These are phyloP conservation scores for Triticum monococcum DNA, from an alignment of 176 grass and related monocot species.

Conservation along the genomic window DNA sequence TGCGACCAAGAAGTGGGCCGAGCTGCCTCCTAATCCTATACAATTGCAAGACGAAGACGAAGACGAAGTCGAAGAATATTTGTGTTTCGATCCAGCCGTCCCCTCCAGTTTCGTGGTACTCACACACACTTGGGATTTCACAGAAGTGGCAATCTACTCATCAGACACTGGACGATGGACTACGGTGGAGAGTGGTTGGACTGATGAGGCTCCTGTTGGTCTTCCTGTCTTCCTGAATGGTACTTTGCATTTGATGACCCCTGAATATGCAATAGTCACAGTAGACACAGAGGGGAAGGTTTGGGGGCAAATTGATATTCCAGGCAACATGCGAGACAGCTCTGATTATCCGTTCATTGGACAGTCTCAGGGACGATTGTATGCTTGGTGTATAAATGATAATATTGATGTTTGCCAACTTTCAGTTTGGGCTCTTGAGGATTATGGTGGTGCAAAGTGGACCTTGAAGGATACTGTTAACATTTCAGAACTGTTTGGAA, in stretches of 20 bases:
- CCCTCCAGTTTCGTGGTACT: conserved; percentile 12
- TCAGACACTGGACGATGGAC: background rate
- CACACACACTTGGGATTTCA: background rate
- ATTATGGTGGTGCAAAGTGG: background rate
- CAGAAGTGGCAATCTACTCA: background rate
- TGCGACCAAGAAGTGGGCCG: background rate
- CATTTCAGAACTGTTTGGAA: background rate
- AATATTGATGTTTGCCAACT: background rate
- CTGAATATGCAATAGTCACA: background rate
- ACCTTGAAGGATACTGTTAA: conserved; percentile 8
- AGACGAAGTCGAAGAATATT: background rate
- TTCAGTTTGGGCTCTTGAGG: background rate
- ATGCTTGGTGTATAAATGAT: background rate
- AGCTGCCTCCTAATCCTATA: background rate
- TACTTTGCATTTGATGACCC: background rate
- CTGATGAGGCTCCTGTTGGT: background rate
- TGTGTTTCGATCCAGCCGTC: conserved; percentile 1
- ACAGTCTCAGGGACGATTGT: background rate
- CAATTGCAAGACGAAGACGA: background rate
- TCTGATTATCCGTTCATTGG: background rate
- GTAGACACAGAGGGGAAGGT: background rate
- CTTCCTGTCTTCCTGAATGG: background rate
- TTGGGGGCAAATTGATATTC: background rate
- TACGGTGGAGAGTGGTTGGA: background rate
- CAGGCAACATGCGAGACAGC: background rate